These are phyloP conservation scores for Verticillium dahliae DNA, from an alignment of 2,329 filamentous ascomycete genomes.

Conservation along the genomic window DNA sequence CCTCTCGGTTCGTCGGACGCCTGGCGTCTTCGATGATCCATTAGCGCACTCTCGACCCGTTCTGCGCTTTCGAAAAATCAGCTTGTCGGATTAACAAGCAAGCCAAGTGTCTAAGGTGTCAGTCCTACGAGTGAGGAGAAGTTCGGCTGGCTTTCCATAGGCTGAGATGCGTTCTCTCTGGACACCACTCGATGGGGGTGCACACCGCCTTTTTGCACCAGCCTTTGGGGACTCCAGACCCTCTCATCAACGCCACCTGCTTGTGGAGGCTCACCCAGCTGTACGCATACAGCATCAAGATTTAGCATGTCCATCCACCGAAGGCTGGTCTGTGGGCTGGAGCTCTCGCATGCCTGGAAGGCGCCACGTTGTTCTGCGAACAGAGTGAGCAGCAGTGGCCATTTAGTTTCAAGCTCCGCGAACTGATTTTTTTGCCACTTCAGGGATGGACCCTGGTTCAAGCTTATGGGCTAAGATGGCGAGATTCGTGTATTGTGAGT, in stretches of 20 bases:
- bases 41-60: neutral
- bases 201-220: slow-evolving; percentile 16
- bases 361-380: neutral
- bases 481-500: neutral
- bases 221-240: neutral
- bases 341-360: neutral
- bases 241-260: slow-evolving; percentile 4
- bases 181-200: slow-evolving; percentile 6
- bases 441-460: neutral
- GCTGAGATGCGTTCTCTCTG: slow-evolving; percentile 5
- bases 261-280: neutral
- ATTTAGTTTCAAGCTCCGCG: neutral
- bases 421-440: neutral
- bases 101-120: neutral
- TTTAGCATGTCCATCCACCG: neutral
- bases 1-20: neutral
- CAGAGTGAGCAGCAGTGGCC: neutral
- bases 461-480: neutral
- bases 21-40: neutral
- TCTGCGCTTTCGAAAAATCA: neutral
- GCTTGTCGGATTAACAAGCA: neutral
- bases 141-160: slow-evolving; percentile 3
- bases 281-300: no score
- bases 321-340: neutral
- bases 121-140: neutral